Conservation (phyloP, 2,329 filamentous ascomycete genomes). For the Curvularia eragrostidis region DNA sequence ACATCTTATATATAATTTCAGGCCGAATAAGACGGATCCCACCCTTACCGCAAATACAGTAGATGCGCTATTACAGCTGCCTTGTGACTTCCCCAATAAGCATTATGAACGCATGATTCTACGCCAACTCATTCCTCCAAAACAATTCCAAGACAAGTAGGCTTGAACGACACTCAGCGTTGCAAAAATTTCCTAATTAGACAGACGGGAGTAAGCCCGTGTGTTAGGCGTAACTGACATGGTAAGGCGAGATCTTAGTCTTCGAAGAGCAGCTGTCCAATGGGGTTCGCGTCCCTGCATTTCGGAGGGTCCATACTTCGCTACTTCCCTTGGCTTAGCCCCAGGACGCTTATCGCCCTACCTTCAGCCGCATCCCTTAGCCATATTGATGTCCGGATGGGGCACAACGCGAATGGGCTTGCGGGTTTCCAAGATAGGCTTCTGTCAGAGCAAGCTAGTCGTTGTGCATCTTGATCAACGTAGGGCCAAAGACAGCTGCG, state of each 20-base stretch:
- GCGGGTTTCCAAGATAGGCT: neutral
- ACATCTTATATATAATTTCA: neutral
- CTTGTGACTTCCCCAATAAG: neutral
- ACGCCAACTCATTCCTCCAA: neutral
- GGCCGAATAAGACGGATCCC: too few species aligned
- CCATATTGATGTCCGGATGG: neutral
- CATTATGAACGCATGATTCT: neutral
- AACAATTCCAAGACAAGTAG: neutral
- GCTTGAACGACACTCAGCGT: neutral
- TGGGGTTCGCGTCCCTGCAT: neutral
- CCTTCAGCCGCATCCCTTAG: conserved; percentile 4
- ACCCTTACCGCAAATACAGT: neutral
- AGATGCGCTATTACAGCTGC: neutral
- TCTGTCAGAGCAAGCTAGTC: neutral
- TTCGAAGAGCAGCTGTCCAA: neutral
- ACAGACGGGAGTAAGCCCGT: neutral
- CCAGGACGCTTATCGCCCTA: neutral
- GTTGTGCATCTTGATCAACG: neutral
- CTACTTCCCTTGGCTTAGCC: neutral
- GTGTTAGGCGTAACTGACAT: neutral
- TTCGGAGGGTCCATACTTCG: neutral
- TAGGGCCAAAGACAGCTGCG: neutral
- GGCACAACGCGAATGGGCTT: neutral
- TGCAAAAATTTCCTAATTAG: neutral
- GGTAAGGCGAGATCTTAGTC: neutral